These are phyloP conservation scores for Boletellus sp. DNA, from an alignment of 768 basidiomycete genomes.

Conservation along the genomic window DNA sequence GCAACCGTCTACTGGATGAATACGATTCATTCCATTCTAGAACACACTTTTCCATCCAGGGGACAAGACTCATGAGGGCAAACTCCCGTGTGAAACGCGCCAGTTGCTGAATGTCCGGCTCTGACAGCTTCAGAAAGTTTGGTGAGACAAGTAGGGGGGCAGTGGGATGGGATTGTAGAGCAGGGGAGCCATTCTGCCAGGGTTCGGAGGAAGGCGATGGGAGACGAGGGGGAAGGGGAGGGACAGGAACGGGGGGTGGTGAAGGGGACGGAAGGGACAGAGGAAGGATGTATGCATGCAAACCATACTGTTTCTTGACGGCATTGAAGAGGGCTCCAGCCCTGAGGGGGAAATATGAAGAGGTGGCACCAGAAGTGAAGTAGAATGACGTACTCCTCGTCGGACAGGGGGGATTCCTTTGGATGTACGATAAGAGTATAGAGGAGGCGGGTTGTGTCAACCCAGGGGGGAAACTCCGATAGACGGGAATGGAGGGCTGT, in stretches of 20 bases:
- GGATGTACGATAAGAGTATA: constrained; percentile 81
- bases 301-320: constrained; percentile 81
- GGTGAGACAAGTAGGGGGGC: constrained; percentile 5
- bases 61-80: constrained; percentile 81
- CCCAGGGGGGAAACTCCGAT: constrained; percentile 74
- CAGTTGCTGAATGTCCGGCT: constrained; percentile 71
- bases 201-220: constrained; percentile 42
- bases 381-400: constrained; percentile 65
- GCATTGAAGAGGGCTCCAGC: constrained; percentile 79
- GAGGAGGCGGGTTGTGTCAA: constrained; percentile 65
- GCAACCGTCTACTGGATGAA: constrained; percentile 71
- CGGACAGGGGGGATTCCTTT: constrained; percentile 59
- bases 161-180: background rate
- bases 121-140: constrained; percentile 49
- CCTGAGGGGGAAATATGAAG: constrained; percentile 37
- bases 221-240: constrained; percentile 61
- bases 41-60: constrained; percentile 96
- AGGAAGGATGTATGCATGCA: constrained; percentile 69
- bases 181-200: constrained; percentile 18
- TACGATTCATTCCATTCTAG: constrained; percentile 93
- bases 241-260: constrained; percentile 65
- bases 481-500: constrained; percentile 66
- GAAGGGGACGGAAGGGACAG: constrained; percentile 59
- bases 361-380: constrained; percentile 1
- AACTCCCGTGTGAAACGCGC: constrained; percentile 84